These are phyloP conservation scores for Trifolium repens DNA, from an alignment of 306 rosid species.

Conservation along the genomic window DNA sequence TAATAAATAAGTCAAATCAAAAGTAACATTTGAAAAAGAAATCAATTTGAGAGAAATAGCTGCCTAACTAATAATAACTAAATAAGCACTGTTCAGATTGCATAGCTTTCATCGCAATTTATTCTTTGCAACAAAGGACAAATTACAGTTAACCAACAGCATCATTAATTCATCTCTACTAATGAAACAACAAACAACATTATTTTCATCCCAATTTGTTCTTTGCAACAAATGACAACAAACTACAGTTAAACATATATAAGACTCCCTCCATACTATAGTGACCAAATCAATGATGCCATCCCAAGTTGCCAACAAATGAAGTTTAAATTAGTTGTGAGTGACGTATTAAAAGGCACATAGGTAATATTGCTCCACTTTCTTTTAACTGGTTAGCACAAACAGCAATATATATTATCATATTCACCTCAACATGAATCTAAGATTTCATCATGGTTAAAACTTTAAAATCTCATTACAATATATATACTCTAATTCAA, in stretches of 20 bases:
- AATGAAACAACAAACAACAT: too few species aligned
- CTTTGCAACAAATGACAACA: conserved; percentile 36
- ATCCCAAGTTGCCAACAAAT: conserved; percentile 24
- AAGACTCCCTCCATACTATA: conserved; percentile 9
- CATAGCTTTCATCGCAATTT: conserved; percentile 27
- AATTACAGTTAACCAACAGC: conserved; percentile 27
- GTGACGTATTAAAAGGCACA: conserved; percentile 30
- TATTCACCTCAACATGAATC: not conserved
- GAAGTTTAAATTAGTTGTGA: conserved; percentile 19
- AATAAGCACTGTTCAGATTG: conserved; percentile 24
- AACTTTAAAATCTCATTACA: not conserved
- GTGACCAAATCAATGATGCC: not conserved
- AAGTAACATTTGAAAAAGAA: not conserved
- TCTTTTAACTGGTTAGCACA: conserved; percentile 29
- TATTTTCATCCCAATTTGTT: conserved; percentile 30
- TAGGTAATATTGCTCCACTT: conserved; percentile 9
- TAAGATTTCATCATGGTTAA: not conserved
- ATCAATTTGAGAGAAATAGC: not conserved
- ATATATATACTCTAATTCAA: too few species aligned
- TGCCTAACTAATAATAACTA: conserved; percentile 8
- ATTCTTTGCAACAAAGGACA: conserved; percentile 39
- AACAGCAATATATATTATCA: conserved; percentile 30
- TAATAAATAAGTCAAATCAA: not conserved
- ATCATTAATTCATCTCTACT: not conserved
- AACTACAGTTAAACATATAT: not conserved